Base-by-base conservation (phyloP, 2,329 filamentous ascomycete genomes). In the Cladophialophora exuberans region DNA sequence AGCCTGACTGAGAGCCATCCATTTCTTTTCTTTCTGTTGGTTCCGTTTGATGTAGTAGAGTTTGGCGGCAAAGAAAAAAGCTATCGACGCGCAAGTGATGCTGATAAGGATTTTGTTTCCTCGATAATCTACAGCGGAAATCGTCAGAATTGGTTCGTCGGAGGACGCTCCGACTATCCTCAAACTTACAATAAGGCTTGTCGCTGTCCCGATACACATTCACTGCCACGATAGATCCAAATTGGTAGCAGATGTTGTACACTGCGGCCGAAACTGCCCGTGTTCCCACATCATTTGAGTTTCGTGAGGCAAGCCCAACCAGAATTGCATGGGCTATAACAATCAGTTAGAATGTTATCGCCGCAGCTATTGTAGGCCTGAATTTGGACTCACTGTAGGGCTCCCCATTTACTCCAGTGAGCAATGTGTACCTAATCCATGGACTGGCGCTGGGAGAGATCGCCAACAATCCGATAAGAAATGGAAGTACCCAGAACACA, bases 311-410 rank as follows among this genome's bases (percentile, higher is more conserved):
- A 64, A 70, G 70, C 7, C 63, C 69, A 2, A 73, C 72, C 53
- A 83, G 67, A 26, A 83, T 76, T 10, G 81, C 79, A 60, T 83
- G 81, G 51, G 81, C 79, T 76, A 25, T 31, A n/a, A n/a, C n/a
- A n/a, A n/a, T n/a, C n/a, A n/a, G n/a, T n/a, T n/a, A n/a, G n/a
- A n/a, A n/a, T n/a, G n/a, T n/a, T 35, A 10, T 58, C 13, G 67
- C 63, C 23, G 69, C 63, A 66, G 66, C 3, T 62, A 57, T 26
- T 62, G 4, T 6, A 38, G 2, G 35, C n/a, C n/a, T n/a, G n/a
- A n/a, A n/a, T 38, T 17, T 15, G 11, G 3, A 18, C 49, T 45
- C 38, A 54, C 54, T 80, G 60, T 81, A 83, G 0, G 81, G 81
- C 51, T 79, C 79, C 1, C 76, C 74, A 2, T 77, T 72, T n/a